phyloP scores from a whole-genome alignment of 805 yeast genomes.

The Candida suzukii region DNA sequence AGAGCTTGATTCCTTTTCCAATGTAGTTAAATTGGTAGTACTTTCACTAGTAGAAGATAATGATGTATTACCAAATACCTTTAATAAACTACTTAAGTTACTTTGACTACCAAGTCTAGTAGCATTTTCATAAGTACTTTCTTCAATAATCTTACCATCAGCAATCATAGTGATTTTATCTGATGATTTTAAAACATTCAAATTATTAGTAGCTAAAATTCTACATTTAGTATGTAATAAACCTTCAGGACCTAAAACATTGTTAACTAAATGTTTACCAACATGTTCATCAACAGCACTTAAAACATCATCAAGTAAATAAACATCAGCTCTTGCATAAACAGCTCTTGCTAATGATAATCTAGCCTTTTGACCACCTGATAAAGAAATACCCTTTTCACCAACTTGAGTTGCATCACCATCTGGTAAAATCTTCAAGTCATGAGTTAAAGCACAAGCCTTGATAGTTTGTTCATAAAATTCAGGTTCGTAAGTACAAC shows the following conservation, averaged over 20 bases:
- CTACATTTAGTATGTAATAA: constrained; percentile 67
- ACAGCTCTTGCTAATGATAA: constrained; percentile 90
- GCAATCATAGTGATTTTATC: constrained; percentile 60
- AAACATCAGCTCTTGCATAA: constrained; percentile 84
- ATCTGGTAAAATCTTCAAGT: constrained; percentile 67
- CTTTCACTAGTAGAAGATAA: constrained; percentile 9
- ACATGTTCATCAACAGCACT: constrained; percentile 97
- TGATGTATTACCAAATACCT: constrained; percentile 51
- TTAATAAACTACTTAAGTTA: constrained; percentile 45
- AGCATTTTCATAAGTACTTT: constrained; percentile 47
- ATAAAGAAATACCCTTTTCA: constrained; percentile 88
- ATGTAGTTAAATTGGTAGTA: constrained; percentile 7
- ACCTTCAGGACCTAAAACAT: constrained; percentile 79
- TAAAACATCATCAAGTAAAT: constrained; percentile 81
- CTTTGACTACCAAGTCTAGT: constrained; percentile 29
- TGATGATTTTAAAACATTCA: constrained; percentile 74
- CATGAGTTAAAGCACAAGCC: constrained; percentile 82
- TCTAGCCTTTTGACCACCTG: constrained; percentile 97
- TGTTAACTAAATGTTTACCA: constrained; percentile 72
- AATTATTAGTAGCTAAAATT: constrained; percentile 80
- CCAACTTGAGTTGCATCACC: constrained; percentile 91
- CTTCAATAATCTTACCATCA: constrained; percentile 62
- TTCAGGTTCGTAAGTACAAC: constrained; percentile 69
- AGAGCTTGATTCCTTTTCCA: constrained; percentile 12
- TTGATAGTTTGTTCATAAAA: constrained; percentile 73